Evolutionary conservation across 768 basidiomycete species (phyloP).

Genomic region (Mycena alexandri): DNA sequence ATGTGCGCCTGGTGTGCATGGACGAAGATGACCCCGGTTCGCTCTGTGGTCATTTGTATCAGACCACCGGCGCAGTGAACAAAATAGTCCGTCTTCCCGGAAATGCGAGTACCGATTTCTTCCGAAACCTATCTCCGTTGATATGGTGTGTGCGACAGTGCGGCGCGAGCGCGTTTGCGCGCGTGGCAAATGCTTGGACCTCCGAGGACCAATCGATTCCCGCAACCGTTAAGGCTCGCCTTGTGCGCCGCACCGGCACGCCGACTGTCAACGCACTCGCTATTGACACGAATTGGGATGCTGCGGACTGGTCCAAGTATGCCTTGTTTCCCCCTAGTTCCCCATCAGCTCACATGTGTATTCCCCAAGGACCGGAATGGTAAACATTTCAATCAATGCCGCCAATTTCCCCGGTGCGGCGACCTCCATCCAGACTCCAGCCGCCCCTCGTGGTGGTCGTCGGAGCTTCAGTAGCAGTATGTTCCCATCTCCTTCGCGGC

Average conservation of each 20-base stretch:
- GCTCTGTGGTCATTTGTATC: slow-evolving; percentile 47
- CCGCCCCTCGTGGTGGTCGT: background rate
- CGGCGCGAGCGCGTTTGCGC: slow-evolving; percentile 40
- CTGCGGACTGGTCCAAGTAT: slow-evolving; percentile 34
- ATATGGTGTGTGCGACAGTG: slow-evolving; percentile 36
- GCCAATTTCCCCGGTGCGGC: slow-evolving; percentile 16
- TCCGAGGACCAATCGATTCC: slow-evolving; percentile 40
- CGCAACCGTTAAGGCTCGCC: slow-evolving; percentile 19
- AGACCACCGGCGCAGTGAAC: slow-evolving; percentile 45
- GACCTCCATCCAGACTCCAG: background rate
- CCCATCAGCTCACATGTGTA: no score
- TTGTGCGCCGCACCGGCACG: slow-evolving; percentile 27
- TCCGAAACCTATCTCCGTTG: no score
- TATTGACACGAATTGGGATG: slow-evolving; percentile 39
- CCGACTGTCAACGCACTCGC: slow-evolving; percentile 37
- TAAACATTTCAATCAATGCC: slow-evolving; percentile 16
- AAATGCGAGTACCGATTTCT: slow-evolving; percentile 43
- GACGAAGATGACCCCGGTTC: slow-evolving; percentile 34
- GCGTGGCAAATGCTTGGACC: slow-evolving; percentile 38
- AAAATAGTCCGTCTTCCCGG: slow-evolving; percentile 53
- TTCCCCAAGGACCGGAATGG: slow-evolving; percentile 28
- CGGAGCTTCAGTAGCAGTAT: background rate
- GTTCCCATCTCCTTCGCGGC: background rate
- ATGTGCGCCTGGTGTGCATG: slow-evolving; percentile 47
- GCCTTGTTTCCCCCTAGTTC: background rate